A percentile compares a stretch with the other conserved stretches of the same genome.
These are phyloP conservation scores for Penicillium turbatum DNA, from an alignment of 495 filamentous ascomycete genomes.

Conservation along the genomic window DNA sequence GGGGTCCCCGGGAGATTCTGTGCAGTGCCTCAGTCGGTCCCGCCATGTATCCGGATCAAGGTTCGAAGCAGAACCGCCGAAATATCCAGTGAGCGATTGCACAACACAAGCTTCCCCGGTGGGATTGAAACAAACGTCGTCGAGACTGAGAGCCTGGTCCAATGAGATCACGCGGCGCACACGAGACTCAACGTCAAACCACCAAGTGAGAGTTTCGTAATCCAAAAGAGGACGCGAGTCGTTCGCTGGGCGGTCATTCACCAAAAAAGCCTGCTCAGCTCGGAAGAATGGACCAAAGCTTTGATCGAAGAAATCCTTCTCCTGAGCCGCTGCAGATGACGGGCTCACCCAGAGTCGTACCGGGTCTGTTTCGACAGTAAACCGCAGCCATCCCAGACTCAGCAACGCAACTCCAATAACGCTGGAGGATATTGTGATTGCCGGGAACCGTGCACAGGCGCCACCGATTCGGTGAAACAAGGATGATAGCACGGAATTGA, in stretches of 20 bases:
- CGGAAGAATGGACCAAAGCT: conserved; percentile 96
- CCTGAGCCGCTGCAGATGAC: conserved; percentile 80
- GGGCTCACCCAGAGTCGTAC: conserved; percentile 95
- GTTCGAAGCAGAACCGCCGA: conserved; percentile 59
- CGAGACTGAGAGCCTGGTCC: conserved; percentile 57
- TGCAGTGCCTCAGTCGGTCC: conserved; percentile 62
- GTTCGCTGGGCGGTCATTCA: conserved; percentile 70
- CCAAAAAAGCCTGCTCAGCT: conserved; percentile 86
- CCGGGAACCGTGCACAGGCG: conserved; percentile 75
- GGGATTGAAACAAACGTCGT: conserved; percentile 92
- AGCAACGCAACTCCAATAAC: conserved; percentile 67
- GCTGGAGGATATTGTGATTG: conserved; percentile 69
- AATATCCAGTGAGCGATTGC: conserved; percentile 85
- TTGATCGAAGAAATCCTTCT: conserved; percentile 92
- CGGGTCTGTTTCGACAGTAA: conserved; percentile 81
- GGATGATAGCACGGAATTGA: conserved; percentile 75
- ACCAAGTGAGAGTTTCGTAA: conserved; percentile 87
- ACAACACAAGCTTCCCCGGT: conserved; percentile 87
- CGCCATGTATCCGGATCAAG: conserved; percentile 66
- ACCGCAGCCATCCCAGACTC: conserved; percentile 81
- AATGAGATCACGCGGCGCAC: conserved; percentile 65
- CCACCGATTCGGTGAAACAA: conserved; percentile 81
- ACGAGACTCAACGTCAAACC: conserved; percentile 83
- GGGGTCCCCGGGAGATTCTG: conserved; percentile 63
- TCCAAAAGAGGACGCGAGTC: conserved; percentile 72